Evolutionary conservation across 2,329 filamentous ascomycete species (phyloP).

Genomic region (Albifimbria verrucaria): DNA sequence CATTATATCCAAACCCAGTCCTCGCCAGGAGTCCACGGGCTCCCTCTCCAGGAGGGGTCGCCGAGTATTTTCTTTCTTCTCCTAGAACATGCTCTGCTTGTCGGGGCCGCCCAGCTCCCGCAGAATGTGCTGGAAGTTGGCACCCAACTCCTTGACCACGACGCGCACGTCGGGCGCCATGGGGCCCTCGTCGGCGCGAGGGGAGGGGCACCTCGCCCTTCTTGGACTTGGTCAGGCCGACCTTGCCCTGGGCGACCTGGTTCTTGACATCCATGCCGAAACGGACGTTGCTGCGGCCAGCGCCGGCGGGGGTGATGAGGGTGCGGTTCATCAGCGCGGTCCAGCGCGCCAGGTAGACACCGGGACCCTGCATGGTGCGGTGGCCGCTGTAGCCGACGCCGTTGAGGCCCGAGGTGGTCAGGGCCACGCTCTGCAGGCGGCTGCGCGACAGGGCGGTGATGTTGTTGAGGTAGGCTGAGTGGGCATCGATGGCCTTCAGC

Average conservation of each 20-base stretch:
- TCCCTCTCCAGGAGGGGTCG: not conserved
- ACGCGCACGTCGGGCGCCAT: slow-evolving; percentile 38
- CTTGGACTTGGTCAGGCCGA: slow-evolving; percentile 20
- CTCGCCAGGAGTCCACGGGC: too few relatives aligned
- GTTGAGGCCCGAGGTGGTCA: not conserved
- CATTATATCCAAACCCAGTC: too few relatives aligned
- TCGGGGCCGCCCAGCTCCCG: slow-evolving; percentile 14
- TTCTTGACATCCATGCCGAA: slow-evolving; percentile 49
- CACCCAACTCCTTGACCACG: slow-evolving; percentile 37
- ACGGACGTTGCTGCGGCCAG: slow-evolving; percentile 47
- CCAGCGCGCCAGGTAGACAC: slow-evolving; percentile 71
- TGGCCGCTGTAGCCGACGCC: not conserved
- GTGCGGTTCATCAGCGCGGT: slow-evolving; percentile 69
- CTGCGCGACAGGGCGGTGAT: slow-evolving; percentile 51
- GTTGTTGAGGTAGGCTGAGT: slow-evolving; percentile 56
- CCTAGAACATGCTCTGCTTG: not conserved
- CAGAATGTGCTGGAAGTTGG: slow-evolving; percentile 33
- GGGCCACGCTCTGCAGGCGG: slow-evolving; percentile 56
- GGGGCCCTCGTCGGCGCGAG: slow-evolving; percentile 25
- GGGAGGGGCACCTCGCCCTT: slow-evolving; percentile 17
- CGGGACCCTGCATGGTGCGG: slow-evolving; percentile 56
- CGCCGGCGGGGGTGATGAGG: slow-evolving; percentile 58
- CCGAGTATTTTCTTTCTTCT: not conserved
- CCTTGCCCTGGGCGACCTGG: slow-evolving; percentile 39
- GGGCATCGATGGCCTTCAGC: slow-evolving; percentile 52